Conservation (phyloP, 148 eudicot species). For the Arbutus unedo region DNA sequence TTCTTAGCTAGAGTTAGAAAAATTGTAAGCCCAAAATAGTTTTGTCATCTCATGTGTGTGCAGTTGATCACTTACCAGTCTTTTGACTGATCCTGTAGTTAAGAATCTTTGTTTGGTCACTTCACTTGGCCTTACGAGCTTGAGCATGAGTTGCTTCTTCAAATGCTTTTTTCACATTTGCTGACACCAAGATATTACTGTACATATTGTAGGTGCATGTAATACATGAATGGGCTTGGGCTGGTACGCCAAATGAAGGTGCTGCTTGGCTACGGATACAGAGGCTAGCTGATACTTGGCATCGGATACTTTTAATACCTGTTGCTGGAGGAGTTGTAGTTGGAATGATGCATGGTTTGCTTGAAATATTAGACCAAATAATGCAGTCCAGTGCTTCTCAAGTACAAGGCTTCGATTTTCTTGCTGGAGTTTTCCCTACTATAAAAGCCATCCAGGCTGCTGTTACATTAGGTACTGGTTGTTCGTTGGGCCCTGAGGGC, state of each 20-base stretch:
- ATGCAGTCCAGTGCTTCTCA: conserved; percentile 58
- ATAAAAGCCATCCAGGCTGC: conserved; percentile 95
- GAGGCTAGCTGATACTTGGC: conserved; percentile 94
- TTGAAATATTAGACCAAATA: conserved; percentile 83
- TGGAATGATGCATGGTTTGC: conserved; percentile 90
- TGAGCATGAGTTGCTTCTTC: conserved; percentile 8
- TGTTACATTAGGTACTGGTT: conserved; percentile 87
- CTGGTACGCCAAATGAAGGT: conserved; percentile 96
- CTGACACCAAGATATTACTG: conserved; percentile 8
- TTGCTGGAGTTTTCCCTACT: conserved; percentile 64
- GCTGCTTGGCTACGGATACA: conserved; percentile 99
- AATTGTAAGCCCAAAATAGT: not conserved
- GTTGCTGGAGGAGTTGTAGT: conserved; percentile 93
- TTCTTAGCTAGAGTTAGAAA: not conserved
- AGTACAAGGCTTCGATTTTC: conserved; percentile 61
- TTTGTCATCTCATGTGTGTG: not conserved
- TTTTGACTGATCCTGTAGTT: not conserved
- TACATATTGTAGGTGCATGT: conserved; percentile 63
- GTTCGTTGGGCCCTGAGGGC: conserved; percentile 98
- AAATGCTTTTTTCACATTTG: conserved; percentile 15
- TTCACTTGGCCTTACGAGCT: not conserved
- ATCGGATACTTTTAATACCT: conserved; percentile 81
- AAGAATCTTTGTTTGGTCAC: not conserved
- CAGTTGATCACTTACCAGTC: not conserved
- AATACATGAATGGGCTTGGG: conserved; percentile 98